phyloP scores from a whole-genome alignment of 225 moss, liverwort and hornwort species.

The Physcomitrium patens region DNA sequence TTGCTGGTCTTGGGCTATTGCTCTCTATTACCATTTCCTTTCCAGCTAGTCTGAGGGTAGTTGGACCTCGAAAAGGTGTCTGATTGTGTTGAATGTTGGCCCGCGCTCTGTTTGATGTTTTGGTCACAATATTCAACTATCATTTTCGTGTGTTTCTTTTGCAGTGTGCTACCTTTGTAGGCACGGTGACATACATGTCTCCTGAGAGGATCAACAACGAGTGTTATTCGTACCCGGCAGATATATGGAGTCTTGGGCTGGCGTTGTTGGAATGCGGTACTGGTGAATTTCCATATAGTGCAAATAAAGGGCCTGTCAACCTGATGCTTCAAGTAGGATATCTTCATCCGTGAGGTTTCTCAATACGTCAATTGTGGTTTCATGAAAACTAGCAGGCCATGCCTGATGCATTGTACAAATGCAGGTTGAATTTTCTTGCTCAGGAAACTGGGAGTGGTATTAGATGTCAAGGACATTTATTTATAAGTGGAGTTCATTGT shows the following conservation, averaged over 20 bases:
- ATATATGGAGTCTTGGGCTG: constrained; percentile 97
- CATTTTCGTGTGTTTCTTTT: constrained; percentile 32
- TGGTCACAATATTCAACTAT: constrained; percentile 17
- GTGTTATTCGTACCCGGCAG: constrained; percentile 97
- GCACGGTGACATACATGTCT: constrained; percentile 99
- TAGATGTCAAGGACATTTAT: neutral
- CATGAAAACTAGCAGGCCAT: constrained; percentile 13
- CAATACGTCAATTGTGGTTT: constrained; percentile 7
- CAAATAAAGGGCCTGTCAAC: constrained; percentile 94
- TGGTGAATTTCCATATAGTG: constrained; percentile 97
- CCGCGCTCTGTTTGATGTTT: neutral
- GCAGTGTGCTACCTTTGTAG: constrained; percentile 99
- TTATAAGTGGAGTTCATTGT: neutral
- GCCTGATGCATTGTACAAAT: neutral
- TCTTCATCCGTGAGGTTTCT: constrained; percentile 22
- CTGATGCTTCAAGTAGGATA: constrained; percentile 91
- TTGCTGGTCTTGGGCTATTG: neutral
- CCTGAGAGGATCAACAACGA: constrained; percentile 99
- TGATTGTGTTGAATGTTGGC: neutral
- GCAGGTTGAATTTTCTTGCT: neutral
- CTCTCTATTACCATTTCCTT: too few species aligned
- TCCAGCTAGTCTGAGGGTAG: neutral
- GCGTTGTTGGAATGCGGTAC: constrained; percentile 98
- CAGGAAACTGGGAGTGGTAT: constrained; percentile 2
- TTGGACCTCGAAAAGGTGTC: neutral